Base-by-base conservation (phyloP, 208 protist genomes). In the Sergeia podlipaevii region DNA sequence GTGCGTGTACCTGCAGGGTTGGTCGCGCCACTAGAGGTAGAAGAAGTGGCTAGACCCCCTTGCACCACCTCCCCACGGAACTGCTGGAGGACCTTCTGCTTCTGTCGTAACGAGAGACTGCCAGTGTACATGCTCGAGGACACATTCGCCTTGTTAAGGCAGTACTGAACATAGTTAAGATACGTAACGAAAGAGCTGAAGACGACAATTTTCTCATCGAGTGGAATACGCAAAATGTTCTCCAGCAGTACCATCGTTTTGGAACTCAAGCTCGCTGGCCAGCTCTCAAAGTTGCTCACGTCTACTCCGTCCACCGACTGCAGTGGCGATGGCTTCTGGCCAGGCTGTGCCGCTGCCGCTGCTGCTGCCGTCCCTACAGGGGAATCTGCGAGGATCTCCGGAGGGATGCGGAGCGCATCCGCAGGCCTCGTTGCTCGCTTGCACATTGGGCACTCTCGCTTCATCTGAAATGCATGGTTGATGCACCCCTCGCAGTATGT, bases 121-220 rank as follows among this genome's bases (percentile, higher is more conserved):
- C 79, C 80, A 23, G 50, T 73, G 61, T 77, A 88, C 6, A 81
- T 60, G 6, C 43, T 85, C 46, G 34, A 85, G 20, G 56, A 56
- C 47, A 70, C 36, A 8, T 58, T 86, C 23, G 37, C 20, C 45
- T 49, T 32, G 20, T 64, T 38, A 1, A 99, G 77, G 1, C 54
- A 36, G 8, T 66, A 54, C 73, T 97, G 72, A 5, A 98, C 53
- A 20, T 93, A 80, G 41, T 92, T 64, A 8, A 99, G 78, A 70
- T 98, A 97, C 1, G 70, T 81, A 1, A 93, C 85, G 65, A 97
- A 99, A 60, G 89, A 74, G 36, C 78, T 94, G 60, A 99, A 98
- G 1, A 99, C 79, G 1, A 99, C 70, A 18, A 78, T 65, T 66
- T 98, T 98, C 3, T 88, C 77, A 2, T 52, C 68, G 1, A 2